Evolutionary conservation across 164 flowering plant genomes (phyloP).

Genomic region (grape (Vitis vinifera)): DNA sequence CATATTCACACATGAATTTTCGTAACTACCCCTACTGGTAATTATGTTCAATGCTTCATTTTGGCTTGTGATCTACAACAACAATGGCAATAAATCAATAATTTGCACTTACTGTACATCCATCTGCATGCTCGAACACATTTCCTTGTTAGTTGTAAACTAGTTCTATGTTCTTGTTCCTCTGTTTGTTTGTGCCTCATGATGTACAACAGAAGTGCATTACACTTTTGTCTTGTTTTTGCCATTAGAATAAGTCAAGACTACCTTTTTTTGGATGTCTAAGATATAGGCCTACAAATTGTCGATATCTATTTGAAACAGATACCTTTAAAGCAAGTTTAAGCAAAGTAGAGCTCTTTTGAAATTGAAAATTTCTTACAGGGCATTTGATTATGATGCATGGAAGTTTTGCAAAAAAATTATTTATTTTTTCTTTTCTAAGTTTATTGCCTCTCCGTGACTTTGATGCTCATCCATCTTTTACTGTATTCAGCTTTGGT

Average conservation of each 20-base stretch:
- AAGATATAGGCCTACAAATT: not conserved
- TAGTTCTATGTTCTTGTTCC: not conserved
- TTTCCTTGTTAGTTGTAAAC: not conserved
- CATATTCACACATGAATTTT: too few species aligned
- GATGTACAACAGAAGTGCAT: not conserved
- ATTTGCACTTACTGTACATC: too few species aligned
- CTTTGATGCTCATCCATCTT: not conserved
- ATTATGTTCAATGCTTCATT: too few species aligned
- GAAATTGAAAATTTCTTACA: not conserved
- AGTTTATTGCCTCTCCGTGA: not conserved
- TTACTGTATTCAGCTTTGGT: slow-evolving; percentile 64
- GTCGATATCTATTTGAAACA: not conserved
- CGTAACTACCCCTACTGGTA: too few species aligned
- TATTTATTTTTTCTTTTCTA: too few species aligned
- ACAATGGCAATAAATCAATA: too few species aligned
- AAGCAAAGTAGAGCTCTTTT: not conserved
- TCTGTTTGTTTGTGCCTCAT: not conserved
- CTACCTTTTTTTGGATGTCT: not conserved
- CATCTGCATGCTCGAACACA: too few species aligned
- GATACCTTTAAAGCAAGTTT: not conserved
- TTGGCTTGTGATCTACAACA: too few species aligned
- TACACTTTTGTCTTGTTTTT: too few species aligned
- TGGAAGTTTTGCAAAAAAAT: too few species aligned
- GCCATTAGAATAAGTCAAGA: not conserved
- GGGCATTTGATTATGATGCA: not conserved